Evolutionary conservation across 2,329 filamentous ascomycete species (phyloP), one percentile per base, ranked within the genome.

Genomic region (Paraphoma sp.): DNA sequence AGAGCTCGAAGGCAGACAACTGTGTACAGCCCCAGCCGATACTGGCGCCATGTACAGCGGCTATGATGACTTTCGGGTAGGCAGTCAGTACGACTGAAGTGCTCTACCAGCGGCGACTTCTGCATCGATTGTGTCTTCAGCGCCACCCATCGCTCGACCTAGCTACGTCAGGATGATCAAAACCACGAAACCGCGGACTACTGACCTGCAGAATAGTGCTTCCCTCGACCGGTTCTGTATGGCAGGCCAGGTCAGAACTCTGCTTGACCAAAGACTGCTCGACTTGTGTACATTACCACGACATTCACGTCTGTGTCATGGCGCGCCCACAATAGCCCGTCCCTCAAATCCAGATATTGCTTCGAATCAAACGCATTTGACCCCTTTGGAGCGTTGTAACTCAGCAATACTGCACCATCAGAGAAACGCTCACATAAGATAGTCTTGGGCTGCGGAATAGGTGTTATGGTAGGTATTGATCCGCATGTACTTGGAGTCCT

Each of bases 11-110:
- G 36, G 51, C n/a, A 36, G 31, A 50, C 48, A 59, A 49, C 44
- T 67, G 60, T 12, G 64, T 65, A 46, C 60, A 67, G 6, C 60
- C 64, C 62, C 60, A 65, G 17, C 62, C 60, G 38, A 65, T 62
- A 48, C 53, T 57, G n/a, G 62, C 62, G 46, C 60, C 60, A 38
- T 64, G 56, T 6, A 64, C 62, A 28, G 64, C 62, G 16, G 64
- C 62, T 31, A 65, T 56, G 23, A 67, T 50, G n/a, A 64, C 46
- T 40, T 67, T 65, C 2, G 60, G 64, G 51, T 59, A 65, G 11
- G 12, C 18, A 10, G 30, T 44, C 1, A 65, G 51, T 11, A 65
- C 59, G 12, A 36, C 38, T 23, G 55, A 54, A 65, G 60, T 28
- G 47, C 31, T 28, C 53, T 28, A 3, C 60, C 62, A 6, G 64